phyloP scores from a whole-genome alignment of 768 basidiomycete species.

The Hirschioporus abietinus region DNA sequence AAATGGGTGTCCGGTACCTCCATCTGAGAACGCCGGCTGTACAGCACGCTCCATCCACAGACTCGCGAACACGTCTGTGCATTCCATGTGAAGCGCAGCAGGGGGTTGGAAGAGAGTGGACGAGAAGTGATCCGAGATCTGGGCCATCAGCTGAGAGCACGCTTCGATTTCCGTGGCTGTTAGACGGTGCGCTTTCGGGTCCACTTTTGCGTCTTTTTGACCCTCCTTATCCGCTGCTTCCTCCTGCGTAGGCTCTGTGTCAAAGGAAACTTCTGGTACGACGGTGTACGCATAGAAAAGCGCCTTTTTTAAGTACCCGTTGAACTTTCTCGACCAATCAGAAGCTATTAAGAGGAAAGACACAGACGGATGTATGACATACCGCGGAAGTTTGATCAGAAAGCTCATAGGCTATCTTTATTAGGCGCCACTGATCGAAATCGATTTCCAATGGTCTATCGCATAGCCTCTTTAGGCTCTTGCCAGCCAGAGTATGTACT shows the following conservation, averaged over 20 bases:
- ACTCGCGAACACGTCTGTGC: constrained; percentile 11
- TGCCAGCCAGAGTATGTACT: neutral
- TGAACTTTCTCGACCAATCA: neutral
- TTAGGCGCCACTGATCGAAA: neutral
- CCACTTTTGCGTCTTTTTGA: neutral
- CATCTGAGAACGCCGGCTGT: constrained; percentile 11
- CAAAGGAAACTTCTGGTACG: neutral
- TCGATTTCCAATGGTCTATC: neutral
- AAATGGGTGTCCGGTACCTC: constrained; percentile 11
- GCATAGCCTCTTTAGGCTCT: neutral
- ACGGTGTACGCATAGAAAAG: neutral
- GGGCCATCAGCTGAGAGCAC: constrained; percentile 10
- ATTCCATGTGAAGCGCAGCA: constrained; percentile 13
- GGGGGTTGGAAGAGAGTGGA: constrained; percentile 11
- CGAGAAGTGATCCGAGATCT: constrained; percentile 12
- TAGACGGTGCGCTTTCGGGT: neutral
- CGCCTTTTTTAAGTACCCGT: neutral
- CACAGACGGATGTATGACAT: neutral
- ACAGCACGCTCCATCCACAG: constrained; percentile 13
- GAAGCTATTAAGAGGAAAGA: neutral
- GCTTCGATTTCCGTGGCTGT: neutral
- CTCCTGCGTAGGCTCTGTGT: neutral
- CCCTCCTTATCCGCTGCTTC: neutral
- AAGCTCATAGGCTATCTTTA: neutral
- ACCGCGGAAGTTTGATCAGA: neutral